phyloP scores from a whole-genome alignment of 768 basidiomycete genomes.

The Rhodotorula sphaerocarpa region DNA sequence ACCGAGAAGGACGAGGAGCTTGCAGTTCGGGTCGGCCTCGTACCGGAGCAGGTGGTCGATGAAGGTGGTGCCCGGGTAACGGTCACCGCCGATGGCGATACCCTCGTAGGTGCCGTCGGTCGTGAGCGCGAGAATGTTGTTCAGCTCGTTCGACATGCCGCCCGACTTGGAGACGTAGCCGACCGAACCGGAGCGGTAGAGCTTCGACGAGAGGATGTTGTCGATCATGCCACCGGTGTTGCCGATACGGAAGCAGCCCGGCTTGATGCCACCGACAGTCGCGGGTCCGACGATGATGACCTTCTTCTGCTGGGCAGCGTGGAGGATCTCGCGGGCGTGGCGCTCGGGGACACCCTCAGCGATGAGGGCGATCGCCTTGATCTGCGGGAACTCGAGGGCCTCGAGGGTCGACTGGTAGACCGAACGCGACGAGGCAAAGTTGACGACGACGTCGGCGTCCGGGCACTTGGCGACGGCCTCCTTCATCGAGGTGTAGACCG shows the following conservation, averaged over 20 bases:
- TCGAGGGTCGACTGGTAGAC: conserved; percentile 94
- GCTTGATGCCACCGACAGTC: conserved; percentile 98
- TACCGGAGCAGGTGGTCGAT: conserved; percentile 98
- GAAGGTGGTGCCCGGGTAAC: conserved; percentile 96
- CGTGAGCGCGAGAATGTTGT: conserved; percentile 92
- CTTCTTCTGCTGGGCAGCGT: conserved; percentile 71
- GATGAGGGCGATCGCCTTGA: conserved; percentile 77
- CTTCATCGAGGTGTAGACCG: conserved; percentile 84
- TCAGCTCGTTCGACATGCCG: conserved; percentile 99
- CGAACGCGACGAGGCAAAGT: conserved; percentile 89
- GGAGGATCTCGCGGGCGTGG: conserved; percentile 90
- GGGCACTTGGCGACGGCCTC: conserved; percentile 91
- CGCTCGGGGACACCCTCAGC: conserved; percentile 98
- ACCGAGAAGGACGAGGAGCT: conserved; percentile 96
- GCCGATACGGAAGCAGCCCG: conserved; percentile 98
- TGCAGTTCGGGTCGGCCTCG: conserved; percentile 93
- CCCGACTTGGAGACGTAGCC: conserved; percentile 99
- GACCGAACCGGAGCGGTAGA: conserved; percentile 93
- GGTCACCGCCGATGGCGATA: conserved; percentile 98
- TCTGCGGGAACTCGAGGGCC: conserved; percentile 63
- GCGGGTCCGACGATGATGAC: conserved; percentile 94
- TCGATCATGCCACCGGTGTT: conserved; percentile 99
- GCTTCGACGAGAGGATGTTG: conserved; percentile 97
- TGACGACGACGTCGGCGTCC: conserved; percentile 94
- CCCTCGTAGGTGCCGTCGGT: conserved; percentile 99